These are phyloP conservation scores for Sarocladium strictum DNA, from an alignment of 2,329 filamentous ascomycete genomes.

Conservation along the genomic window DNA sequence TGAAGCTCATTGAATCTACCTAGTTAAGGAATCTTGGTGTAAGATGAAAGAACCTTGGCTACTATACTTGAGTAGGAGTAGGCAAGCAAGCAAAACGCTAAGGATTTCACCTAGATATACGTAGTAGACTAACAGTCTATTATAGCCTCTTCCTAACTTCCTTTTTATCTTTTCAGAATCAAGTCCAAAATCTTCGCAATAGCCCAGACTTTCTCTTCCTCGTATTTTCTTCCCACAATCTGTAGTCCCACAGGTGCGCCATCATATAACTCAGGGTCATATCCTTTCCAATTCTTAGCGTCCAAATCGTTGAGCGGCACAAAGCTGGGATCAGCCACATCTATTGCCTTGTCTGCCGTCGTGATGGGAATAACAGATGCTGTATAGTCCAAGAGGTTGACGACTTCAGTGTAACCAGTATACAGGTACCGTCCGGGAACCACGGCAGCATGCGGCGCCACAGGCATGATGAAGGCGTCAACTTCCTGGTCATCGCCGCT, in stretches of 20 bases:
- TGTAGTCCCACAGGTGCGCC: constrained; percentile 5
- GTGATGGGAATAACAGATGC: constrained; percentile 36
- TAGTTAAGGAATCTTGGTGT: too few relatives aligned
- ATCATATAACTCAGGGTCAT: constrained; percentile 1
- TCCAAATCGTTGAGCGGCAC: not conserved
- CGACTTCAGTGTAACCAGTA: constrained; percentile 8
- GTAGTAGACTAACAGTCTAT: too few relatives aligned
- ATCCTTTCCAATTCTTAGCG: not conserved
- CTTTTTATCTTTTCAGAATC: too few relatives aligned
- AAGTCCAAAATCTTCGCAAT: constrained; percentile 4
- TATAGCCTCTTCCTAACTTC: too few relatives aligned
- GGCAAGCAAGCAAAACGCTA: too few relatives aligned
- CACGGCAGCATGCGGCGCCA: constrained; percentile 32
- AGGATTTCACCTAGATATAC: too few relatives aligned
- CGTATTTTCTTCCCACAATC: not conserved
- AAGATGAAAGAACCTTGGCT: too few relatives aligned
- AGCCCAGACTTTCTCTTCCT: constrained; percentile 8
- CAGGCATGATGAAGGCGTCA: constrained; percentile 31
- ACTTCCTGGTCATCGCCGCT: constrained; percentile 7
- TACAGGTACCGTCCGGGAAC: constrained; percentile 24
- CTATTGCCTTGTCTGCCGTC: constrained; percentile 26
- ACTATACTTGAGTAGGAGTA: too few relatives aligned
- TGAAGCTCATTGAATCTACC: too few relatives aligned
- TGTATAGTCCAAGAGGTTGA: constrained; percentile 31
- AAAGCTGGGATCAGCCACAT: not conserved